phyloP scores from a whole-genome alignment of 805 yeast species.

The Cyberlindnera euphorbiae region DNA sequence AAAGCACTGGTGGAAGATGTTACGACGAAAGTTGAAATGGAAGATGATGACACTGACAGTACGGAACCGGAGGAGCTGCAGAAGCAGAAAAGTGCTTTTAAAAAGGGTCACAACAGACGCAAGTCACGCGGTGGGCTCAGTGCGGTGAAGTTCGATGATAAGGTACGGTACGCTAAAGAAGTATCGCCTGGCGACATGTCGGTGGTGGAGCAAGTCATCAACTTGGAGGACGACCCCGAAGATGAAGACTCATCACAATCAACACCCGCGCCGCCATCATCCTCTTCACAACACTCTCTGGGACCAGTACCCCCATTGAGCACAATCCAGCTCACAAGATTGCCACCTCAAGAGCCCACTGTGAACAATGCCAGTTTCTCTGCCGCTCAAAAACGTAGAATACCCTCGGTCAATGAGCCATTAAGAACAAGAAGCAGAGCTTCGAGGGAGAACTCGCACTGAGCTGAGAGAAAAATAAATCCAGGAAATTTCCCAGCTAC shows the following conservation, averaged over 20 bases:
- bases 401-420: constrained; percentile 25
- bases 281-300: not conserved
- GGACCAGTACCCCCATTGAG: too few relatives aligned
- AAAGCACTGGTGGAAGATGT: constrained; percentile 22
- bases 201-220: not conserved
- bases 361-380: constrained; percentile 7
- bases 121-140: constrained; percentile 26
- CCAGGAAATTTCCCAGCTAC: too few relatives aligned
- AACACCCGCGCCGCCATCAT: not conserved
- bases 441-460: constrained; percentile 23
- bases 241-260: not conserved
- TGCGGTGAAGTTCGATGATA: constrained; percentile 22
- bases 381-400: constrained; percentile 25
- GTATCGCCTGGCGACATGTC: constrained; percentile 10
- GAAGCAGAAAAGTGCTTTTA: constrained; percentile 5
- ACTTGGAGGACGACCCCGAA: not conserved
- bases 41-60: constrained; percentile 11
- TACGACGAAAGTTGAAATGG: constrained; percentile 17
- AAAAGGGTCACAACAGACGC: constrained; percentile 23
- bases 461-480: too few relatives aligned
- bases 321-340: too few relatives aligned
- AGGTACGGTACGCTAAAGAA: constrained; percentile 8
- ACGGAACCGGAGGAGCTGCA: constrained; percentile 7
- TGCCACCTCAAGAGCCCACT: too few relatives aligned
- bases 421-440: constrained; percentile 26